phyloP scores from a whole-genome alignment of 495 filamentous ascomycete genomes.

The Melanomma pulvis-pyrius region DNA sequence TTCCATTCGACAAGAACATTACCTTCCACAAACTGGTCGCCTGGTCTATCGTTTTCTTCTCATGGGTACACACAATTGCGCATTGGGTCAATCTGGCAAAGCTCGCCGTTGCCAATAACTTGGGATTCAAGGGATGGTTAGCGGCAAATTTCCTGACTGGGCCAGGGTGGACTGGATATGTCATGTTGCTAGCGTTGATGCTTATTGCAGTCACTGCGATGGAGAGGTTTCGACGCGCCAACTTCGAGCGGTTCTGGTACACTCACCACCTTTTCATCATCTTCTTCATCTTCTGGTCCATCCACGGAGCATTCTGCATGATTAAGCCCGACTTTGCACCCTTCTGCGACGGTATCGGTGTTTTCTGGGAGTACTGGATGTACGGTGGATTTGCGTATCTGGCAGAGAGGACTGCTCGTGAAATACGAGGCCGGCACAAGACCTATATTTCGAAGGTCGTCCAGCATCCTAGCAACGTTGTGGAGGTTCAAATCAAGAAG shows the following conservation, averaged over 20 bases:
- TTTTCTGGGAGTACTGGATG: conserved; percentile 83
- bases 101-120: conserved; percentile 67
- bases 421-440: conserved; percentile 71
- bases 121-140: conserved; percentile 72
- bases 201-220: conserved; percentile 69
- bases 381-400: conserved; percentile 74
- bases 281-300: conserved; percentile 81
- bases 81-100: conserved; percentile 82
- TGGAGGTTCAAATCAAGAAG: conserved; percentile 86
- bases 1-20: conserved; percentile 80
- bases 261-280: conserved; percentile 77
- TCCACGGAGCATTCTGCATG: conserved; percentile 82
- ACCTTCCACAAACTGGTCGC: conserved; percentile 79
- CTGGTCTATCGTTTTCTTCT: conserved; percentile 81
- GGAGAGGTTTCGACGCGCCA: conserved; percentile 67
- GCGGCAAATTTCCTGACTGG: conserved; percentile 71
- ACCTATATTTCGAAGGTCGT: conserved; percentile 82
- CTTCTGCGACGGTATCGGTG: conserved; percentile 69
- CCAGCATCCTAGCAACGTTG: conserved; percentile 79
- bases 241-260: conserved; percentile 82
- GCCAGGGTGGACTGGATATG: conserved; percentile 77
- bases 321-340: conserved; percentile 74
- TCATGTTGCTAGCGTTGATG: conserved; percentile 72
- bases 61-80: conserved; percentile 76
- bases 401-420: conserved; percentile 67